Evolutionary conservation across 163 green algal genomes (phyloP), one percentile per base, ranked within the genome.

Genomic region (Scenedesmus sp.): DNA sequence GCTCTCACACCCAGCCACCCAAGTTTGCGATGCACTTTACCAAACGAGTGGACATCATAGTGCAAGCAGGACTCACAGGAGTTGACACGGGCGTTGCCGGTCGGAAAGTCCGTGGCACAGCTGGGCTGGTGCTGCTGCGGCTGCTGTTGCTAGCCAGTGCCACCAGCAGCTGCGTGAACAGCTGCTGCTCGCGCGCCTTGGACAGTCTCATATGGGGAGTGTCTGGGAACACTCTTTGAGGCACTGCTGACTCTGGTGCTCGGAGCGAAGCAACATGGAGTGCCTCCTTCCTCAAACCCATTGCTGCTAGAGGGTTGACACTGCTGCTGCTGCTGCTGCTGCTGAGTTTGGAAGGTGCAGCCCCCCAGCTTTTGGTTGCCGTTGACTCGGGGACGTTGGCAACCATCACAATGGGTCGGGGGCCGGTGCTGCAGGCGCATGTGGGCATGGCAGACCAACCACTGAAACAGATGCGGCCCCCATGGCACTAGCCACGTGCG

Each of bases 131-230:
- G 30, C 24, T 35, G 12, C 22, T 24, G 49, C 10, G 30, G 49
- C 85, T 72, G 85, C 30, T 72, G 68, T 22, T 68, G 68, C n/a
- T n/a, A 12, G 33, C 37, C 15, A 90, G 68, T 6, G 43, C 68
- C 24, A 40, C 68, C 42, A 84, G 44, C 68, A 90, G 68, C 85
- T 83, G 51, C 37, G 42, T 84, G 43, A 83, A 83, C 68, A 90
- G 46, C 68, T 90, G 68, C n/a, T 70, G 16, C 68, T 90, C 30
- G 0, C 30, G 18, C 40, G 42, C 85, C 15, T 16, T 22, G 3
- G 85, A 84, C 85, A 90, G 44, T 5, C 15, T 3, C 9, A 72
- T 72, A 3, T 35, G 37, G 15, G 56, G 51, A 16, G 70, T n/a
- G 6, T 42, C 33, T 1, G 85, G 85, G 33, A 79, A 30, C 13